Evolutionary conservation across 768 basidiomycete species (phyloP), one percentile per base, ranked within the genome.

Genomic region (Hortiboletus campestris): DNA sequence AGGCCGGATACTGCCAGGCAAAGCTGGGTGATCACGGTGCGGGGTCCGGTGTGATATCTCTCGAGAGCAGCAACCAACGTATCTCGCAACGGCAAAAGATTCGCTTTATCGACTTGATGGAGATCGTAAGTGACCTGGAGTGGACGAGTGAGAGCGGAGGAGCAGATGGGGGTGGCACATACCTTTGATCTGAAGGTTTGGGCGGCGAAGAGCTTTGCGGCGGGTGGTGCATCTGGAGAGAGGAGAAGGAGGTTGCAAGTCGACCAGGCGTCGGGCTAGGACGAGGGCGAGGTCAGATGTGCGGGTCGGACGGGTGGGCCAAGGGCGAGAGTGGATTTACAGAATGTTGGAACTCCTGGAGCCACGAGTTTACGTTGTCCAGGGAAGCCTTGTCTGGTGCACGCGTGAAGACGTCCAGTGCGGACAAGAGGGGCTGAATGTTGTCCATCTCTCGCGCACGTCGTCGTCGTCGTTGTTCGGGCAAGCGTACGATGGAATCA

Each of bases 331-430:
- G 75, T 78, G 77, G 79, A 89, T 85, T 89, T 86, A 98, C 96
- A 79, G 93, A 95, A 80, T 98, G 95, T 78, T 99, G 96, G 72
- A 98, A 99, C 74, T 95, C 94, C 77, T 94, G 89, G 59, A 99
- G 86, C 94, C 94, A 98, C 63, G 84, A 76, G 76, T 97, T 98
- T 62, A 94, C 96, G 62, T 81, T 82, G 63, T 91, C 89, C 61
- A 97, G 80, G 17, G 91, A 85, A 16, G 74, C 73, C 65, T 90
- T 88, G 79, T 96, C 91, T 32, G 96, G 90, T 50, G 87, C 86
- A 57, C 84, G 81, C 62, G 80, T 78, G 72, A 94, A 94, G 44
- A 93, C 88, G 48, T 85, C 84, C 63, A 94, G 78, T 22, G 88
- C 91, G 61, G 88, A 82, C 65, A 91, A 72, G 7, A 94, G 74